phyloP scores from a whole-genome alignment of 352 stramenopile genomes.

The Phytopythium cucurbitacearum region DNA sequence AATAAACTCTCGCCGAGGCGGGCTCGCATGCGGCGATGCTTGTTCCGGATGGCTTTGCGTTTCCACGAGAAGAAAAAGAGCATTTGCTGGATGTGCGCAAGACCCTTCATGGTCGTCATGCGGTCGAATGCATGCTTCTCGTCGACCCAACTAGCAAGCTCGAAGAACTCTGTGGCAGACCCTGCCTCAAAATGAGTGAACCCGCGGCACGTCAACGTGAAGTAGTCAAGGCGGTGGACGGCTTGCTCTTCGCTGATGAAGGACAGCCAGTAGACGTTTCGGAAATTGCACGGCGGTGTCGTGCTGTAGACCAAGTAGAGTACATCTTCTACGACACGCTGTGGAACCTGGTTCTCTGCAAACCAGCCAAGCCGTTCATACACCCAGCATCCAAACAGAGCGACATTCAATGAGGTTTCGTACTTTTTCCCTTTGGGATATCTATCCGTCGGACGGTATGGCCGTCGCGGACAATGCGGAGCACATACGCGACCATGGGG shows the following conservation, averaged over 20 bases:
- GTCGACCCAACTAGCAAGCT: slow-evolving; percentile 48
- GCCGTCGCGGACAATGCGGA: slow-evolving; percentile 33
- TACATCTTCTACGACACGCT: slow-evolving; percentile 43
- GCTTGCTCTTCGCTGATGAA: slow-evolving; percentile 34
- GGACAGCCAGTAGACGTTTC: slow-evolving; percentile 62
- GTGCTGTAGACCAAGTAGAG: slow-evolving; percentile 42
- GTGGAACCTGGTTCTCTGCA: slow-evolving; percentile 6
- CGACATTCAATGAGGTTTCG: slow-evolving; percentile 5
- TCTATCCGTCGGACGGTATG: slow-evolving; percentile 22
- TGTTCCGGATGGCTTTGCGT: slow-evolving; percentile 37
- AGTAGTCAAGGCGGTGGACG: slow-evolving; percentile 33
- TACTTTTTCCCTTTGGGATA: slow-evolving; percentile 31
- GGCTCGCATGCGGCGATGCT: slow-evolving; percentile 30
- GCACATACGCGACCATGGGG: slow-evolving; percentile 34
- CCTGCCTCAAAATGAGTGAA: slow-evolving; percentile 46
- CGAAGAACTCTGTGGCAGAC: slow-evolving; percentile 44
- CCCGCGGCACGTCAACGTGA: slow-evolving; percentile 49
- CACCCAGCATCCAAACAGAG: background rate
- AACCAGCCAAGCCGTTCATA: slow-evolving; percentile 7
- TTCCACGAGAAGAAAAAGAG: slow-evolving; percentile 80
- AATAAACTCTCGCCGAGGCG: slow-evolving; percentile 43
- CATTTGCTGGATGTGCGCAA: slow-evolving; percentile 63
- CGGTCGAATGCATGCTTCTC: slow-evolving; percentile 72
- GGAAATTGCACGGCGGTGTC: slow-evolving; percentile 49
- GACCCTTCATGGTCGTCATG: slow-evolving; percentile 58